Conservation (phyloP, 1,139 yeast species). For the Geotrichum restrictum region DNA sequence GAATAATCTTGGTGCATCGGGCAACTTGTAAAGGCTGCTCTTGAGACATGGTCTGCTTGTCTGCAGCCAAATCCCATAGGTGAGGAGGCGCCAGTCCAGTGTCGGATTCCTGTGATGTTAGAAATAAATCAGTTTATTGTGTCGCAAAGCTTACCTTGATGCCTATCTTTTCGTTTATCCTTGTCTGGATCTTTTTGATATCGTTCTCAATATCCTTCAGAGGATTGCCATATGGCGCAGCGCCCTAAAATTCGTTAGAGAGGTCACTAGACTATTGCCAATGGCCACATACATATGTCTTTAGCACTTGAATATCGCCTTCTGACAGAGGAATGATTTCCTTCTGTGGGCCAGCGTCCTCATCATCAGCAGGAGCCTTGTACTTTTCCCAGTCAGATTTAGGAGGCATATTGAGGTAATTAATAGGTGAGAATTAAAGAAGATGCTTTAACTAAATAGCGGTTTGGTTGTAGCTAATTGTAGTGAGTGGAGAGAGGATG, state of each 20-base stretch:
- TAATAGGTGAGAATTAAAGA: background rate
- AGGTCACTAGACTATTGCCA: background rate
- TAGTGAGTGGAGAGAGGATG: conserved; percentile 34
- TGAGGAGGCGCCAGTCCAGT: conserved; percentile 95
- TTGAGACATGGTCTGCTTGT: conserved; percentile 84
- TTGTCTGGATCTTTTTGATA: conserved; percentile 71
- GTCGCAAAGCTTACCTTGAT: conserved; percentile 45
- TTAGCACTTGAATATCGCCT: conserved; percentile 93
- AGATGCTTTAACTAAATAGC: no score
- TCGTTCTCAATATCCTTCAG: conserved; percentile 82
- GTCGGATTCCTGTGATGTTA: conserved; percentile 59
- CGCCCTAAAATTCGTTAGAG: conserved; percentile 49
- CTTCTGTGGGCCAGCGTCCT: conserved; percentile 56
- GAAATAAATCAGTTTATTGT: background rate
- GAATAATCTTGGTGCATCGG: conserved; percentile 94
- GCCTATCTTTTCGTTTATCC: conserved; percentile 91
- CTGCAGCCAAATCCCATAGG: conserved; percentile 96
- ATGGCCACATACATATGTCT: conserved; percentile 58
- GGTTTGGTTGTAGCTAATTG: background rate
- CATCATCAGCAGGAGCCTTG: conserved; percentile 79
- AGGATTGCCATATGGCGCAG: conserved; percentile 87
- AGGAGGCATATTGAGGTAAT: conserved; percentile 55
- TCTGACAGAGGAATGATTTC: conserved; percentile 86
- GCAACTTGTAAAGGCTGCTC: conserved; percentile 98
- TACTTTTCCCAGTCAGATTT: conserved; percentile 97